Base-by-base conservation (phyloP, 805 yeast species). In the Saccharomyces jurei region DNA sequence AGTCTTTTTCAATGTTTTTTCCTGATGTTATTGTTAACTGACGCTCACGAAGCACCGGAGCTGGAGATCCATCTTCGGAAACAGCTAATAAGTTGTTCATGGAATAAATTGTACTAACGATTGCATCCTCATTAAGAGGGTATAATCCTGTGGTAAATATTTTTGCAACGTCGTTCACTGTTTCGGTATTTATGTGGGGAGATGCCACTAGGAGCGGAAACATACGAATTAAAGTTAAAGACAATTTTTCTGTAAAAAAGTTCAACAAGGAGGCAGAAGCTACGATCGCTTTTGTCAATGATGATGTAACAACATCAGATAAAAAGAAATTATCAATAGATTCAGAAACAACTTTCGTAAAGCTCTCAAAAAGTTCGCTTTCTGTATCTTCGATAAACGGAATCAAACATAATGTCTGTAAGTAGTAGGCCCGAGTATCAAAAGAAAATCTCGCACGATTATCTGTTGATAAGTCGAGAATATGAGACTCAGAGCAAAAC, bases 21-120 rank as follows among this genome's bases (percentile, higher is more conserved):
- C 55, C 49, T 5, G 67, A 56, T 1, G 54, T 57, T 22, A 66
- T 60, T 28, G 74, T 70, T 50, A 71, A 48, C 53, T 67, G 67
- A 41, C 74, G 63, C 46, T 71, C 74, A 52, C 70, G 70, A 22
- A 70, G 54, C 4, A 69, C 71, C 50, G 62, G 67, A 46, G 56
- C 73, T 52, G 65, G 74, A 50, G 65, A 66, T 51, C 69, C 77
- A 59, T 72, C 78, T 56, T 71, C 79, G 14, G 78, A 83, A 52
- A 76, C 80, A 51, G 84, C 80, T 31, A 92, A 71, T 56, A 87
- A 68, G 66, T 94, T 94, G 21, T 87, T 82, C 58, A 92, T 76
- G 0, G 95, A 83, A 70, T 94, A 94, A 51, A 94, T 82, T 1
- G 92, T 80, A 6, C 96, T 84, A 8, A 90, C 87, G 25, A 87